Conservation (phyloP, 257 asterid genomes). For the Solanum ossicruentum region DNA sequence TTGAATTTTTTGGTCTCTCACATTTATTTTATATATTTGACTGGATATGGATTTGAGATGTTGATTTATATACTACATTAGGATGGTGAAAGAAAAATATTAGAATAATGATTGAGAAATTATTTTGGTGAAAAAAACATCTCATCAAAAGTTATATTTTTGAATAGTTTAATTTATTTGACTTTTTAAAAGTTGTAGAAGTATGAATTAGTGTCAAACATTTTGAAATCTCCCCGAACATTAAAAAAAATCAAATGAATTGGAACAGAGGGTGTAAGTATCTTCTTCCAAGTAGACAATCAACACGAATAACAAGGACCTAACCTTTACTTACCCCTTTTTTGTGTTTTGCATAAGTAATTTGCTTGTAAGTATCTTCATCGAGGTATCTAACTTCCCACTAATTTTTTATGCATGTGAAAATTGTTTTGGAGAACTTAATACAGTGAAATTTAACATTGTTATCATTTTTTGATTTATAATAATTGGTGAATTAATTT, state of each 20-base stretch:
- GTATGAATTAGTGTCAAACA: neutral
- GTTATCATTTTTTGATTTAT: no score
- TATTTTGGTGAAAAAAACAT: neutral
- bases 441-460: neutral
- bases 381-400: neutral
- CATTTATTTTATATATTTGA: neutral
- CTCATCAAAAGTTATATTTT: neutral
- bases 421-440: neutral
- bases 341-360: neutral
- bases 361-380: neutral
- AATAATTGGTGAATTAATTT: neutral
- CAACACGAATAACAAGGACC: neutral
- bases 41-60: neutral
- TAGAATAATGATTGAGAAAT: neutral
- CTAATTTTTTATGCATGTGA: neutral
- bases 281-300: neutral
- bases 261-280: neutral
- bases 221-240: neutral
- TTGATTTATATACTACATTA: neutral
- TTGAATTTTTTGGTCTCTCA: neutral
- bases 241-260: neutral
- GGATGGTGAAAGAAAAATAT: neutral
- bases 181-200: neutral
- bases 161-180: neutral
- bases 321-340: neutral